These are phyloP conservation scores for Babjeviella inositovora DNA, from an alignment of 805 yeast genomes.

Conservation along the genomic window DNA sequence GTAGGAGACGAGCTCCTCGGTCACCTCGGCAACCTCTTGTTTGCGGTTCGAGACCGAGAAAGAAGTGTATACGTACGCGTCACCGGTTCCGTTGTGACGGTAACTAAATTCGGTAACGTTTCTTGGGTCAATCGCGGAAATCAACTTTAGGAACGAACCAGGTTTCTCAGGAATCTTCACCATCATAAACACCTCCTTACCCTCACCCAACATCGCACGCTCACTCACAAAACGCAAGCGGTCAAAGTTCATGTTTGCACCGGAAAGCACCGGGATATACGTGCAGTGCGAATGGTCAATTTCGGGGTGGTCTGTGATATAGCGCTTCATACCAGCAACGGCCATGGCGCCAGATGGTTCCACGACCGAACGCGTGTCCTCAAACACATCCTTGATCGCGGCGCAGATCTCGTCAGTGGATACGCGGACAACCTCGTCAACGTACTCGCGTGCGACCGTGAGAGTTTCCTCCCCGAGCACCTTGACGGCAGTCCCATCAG, in stretches of 20 bases:
- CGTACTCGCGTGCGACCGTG: conserved; percentile 55
- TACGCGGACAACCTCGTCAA: conserved; percentile 82
- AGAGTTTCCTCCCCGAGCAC: conserved; percentile 84
- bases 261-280: conserved; percentile 77
- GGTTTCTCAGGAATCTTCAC: conserved; percentile 87
- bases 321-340: conserved; percentile 88
- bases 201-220: conserved; percentile 97
- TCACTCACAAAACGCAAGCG: conserved; percentile 91
- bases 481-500: conserved; percentile 97
- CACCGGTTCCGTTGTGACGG: conserved; percentile 35
- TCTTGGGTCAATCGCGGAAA: conserved; percentile 70
- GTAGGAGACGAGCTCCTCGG: conserved; percentile 35
- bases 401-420: conserved; percentile 92
- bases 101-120: conserved; percentile 90
- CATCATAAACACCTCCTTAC: conserved; percentile 84
- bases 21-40: conserved; percentile 53
- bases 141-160: conserved; percentile 74
- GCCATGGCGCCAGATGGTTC: conserved; percentile 97
- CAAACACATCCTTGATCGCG: conserved; percentile 91
- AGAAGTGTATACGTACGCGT: conserved; percentile 76
- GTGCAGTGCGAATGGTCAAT: conserved; percentile 54
- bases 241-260: conserved; percentile 98
- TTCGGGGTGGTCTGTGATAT: conserved; percentile 52
- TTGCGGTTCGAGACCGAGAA: conserved; percentile 66
- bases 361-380: conserved; percentile 83